Percentiles rank a stretch among this genome's conserved stretches.
These are phyloP conservation scores for Biscogniauxia marginata DNA, from an alignment of 2,329 filamentous ascomycete genomes.

Conservation along the genomic window DNA sequence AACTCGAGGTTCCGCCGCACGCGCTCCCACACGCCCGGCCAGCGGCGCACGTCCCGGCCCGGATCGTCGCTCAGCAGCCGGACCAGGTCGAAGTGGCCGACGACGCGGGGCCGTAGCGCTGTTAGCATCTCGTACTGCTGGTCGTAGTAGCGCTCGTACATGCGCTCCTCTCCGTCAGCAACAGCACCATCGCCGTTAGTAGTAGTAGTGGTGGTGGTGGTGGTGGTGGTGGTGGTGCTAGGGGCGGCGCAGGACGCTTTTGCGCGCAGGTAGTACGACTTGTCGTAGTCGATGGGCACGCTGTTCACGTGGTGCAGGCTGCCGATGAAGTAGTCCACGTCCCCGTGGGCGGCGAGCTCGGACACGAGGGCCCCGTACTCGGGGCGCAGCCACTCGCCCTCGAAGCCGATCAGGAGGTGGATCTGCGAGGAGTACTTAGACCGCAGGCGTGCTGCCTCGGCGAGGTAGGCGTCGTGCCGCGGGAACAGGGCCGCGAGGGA, in stretches of 20 bases:
- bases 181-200: too few species aligned
- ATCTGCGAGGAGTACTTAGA: conserved; percentile 68
- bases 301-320: conserved; percentile 87
- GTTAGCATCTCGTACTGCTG: conserved; percentile 78
- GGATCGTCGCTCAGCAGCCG: conserved; percentile 73
- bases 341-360: conserved; percentile 56
- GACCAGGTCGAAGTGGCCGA: conserved; percentile 94
- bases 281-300: conserved; percentile 86
- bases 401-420: conserved; percentile 83
- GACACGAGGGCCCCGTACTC: conserved; percentile 57
- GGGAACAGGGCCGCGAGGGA: conserved; percentile 48
- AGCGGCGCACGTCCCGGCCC: conserved; percentile 56
- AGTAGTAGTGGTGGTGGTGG: background rate
- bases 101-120: conserved; percentile 68
- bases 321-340: conserved; percentile 87
- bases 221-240: conserved; percentile 28
- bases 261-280: conserved; percentile 63
- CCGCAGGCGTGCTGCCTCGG: conserved; percentile 72
- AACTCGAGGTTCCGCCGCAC: conserved; percentile 72
- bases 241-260: conserved; percentile 34
- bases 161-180: too few species aligned
- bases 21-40: conserved; percentile 68
- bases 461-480: conserved; percentile 69
- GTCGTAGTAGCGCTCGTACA: conserved; percentile 87
- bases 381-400: conserved; percentile 86